Base-by-base conservation (phyloP, 2,329 filamentous ascomycete species). In the Corynespora cassiicola region DNA sequence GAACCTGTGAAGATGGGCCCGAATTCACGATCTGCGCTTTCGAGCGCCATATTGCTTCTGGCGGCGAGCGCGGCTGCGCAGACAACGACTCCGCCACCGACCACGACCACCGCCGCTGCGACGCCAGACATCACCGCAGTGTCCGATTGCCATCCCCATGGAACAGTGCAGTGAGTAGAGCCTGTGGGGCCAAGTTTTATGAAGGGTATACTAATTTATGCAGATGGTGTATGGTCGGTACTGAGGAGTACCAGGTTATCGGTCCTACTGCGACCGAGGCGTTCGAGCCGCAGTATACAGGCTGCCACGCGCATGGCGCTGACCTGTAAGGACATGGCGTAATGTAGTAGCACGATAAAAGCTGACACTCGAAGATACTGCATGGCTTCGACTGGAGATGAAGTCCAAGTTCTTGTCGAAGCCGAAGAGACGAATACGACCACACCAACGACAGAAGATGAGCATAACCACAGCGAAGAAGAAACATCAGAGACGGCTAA, bases 261-360 rank as follows among this genome's bases (percentile, higher is more conserved):
- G 67, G 73, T 3, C 75, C 76, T 6, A 86, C 79, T 4, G 75
- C 74, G 12, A 82, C 78, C 1, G 74, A 75, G 29, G 75, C 77
- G 31, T 64, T 82, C 12, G 82, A 85, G 1, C 71, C 82, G 0
- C 68, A 78, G 35, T 87, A 82, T 54, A 87, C 83, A 0, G 80
- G 68, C 37, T 88, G 86, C 57, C 85, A 89, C 60, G 54, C 67
- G 1, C 84, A 88, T 63, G 82, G 72, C 11, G 55, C 63, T 3
- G 74, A 82, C 29, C 74, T 75, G 81, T 87, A 70, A 53, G 77
- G 63, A 11, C 21, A 20, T 6, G 28, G 8, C 5, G 14, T n/a
- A n/a, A 23, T 5, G 15, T 16, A 9, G 36, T 59, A 29, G 55
- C 25, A 11, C 9, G 0, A 3, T 11, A 7, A 3, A 12, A 8